Conservation (phyloP, 2,329 filamentous ascomycete genomes). For the Cladosporium oxysporum region DNA sequence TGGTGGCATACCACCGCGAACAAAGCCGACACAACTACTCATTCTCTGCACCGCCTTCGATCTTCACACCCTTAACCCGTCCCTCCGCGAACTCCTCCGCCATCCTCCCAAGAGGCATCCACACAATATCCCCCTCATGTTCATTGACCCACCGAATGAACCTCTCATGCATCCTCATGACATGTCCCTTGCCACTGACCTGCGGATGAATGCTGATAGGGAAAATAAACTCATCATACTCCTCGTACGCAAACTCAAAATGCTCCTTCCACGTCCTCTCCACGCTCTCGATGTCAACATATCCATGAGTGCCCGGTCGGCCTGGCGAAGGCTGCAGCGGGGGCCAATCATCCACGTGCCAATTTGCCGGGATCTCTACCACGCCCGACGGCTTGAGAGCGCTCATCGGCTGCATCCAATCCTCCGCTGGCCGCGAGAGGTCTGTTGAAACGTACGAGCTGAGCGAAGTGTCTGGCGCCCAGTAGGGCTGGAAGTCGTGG, state of each 20-base stretch:
- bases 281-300: constrained; percentile 43
- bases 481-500: constrained; percentile 47
- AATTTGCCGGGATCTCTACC: constrained; percentile 51
- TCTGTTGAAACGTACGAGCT: constrained; percentile 36
- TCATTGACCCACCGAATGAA: constrained; percentile 50
- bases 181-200: constrained; percentile 51
- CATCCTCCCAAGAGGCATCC: constrained; percentile 41
- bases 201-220: constrained; percentile 52
- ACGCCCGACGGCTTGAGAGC: constrained; percentile 37
- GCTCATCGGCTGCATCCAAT: constrained; percentile 44
- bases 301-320: constrained; percentile 40
- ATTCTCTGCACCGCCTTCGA: constrained; percentile 37
- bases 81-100: constrained; percentile 42
- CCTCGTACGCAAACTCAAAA: constrained; percentile 49
- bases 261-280: constrained; percentile 50
- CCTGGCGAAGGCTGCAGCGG: constrained; percentile 42
- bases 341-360: constrained; percentile 53
- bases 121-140: constrained; percentile 47
- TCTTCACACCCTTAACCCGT: constrained; percentile 35
- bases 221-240: constrained; percentile 51
- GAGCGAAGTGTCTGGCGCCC: constrained; percentile 31
- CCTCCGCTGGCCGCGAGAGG: constrained; percentile 33
- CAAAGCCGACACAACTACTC: neutral
- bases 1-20: neutral
- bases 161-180: constrained; percentile 49